Evolutionary conservation across 805 yeast genomes (phyloP).

Genomic region (Saturnispora dispora): DNA sequence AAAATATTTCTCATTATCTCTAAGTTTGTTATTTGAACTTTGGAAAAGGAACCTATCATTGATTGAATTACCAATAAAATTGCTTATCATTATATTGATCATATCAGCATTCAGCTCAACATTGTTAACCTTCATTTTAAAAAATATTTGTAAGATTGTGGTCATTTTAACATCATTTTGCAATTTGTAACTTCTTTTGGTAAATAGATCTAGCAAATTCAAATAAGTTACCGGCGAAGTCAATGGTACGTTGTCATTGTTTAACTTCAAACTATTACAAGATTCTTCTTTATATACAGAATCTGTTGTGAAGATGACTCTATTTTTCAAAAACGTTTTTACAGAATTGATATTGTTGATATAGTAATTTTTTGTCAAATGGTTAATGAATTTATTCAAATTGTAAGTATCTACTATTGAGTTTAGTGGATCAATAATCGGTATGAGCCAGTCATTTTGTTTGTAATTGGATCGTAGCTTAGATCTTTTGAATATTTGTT

Average conservation of each 20-base stretch:
- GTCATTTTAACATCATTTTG: constrained; percentile 1
- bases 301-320: constrained; percentile 8
- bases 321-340: constrained; percentile 4
- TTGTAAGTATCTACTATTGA: constrained; percentile 4
- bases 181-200: neutral
- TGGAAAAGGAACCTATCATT: neutral
- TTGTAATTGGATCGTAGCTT: neutral
- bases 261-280: neutral
- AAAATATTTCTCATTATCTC: neutral
- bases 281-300: neutral
- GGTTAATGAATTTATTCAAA: neutral
- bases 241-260: constrained; percentile 1
- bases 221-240: constrained; percentile 1
- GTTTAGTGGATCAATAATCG: constrained; percentile 4
- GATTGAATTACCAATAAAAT: constrained; percentile 4
- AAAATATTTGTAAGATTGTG: neutral
- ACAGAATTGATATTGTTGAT: constrained; percentile 8
- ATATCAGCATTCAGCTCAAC: constrained; percentile 2
- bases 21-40: neutral
- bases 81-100: constrained; percentile 4
- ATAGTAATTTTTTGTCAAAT: constrained; percentile 4
- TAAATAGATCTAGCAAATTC: constrained; percentile 7
- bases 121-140: constrained; percentile 6
- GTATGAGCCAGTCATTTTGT: constrained; percentile 2
- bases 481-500: neutral